phyloP scores from a whole-genome alignment of 2,329 filamentous ascomycete genomes.

The Fusarium pseudoanthophilum region DNA sequence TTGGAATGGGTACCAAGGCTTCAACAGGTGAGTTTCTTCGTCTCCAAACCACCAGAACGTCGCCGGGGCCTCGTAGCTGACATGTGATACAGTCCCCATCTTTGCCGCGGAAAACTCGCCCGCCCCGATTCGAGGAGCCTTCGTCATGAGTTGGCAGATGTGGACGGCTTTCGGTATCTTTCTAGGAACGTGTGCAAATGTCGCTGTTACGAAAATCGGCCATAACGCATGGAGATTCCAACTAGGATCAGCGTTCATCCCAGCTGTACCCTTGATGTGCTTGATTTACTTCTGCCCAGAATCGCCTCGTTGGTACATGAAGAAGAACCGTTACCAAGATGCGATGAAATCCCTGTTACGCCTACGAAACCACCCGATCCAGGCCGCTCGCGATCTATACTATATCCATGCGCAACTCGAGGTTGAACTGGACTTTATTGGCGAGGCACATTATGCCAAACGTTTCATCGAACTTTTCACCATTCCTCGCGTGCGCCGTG shows the following conservation, averaged over 20 bases:
- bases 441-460: slow-evolving; percentile 65
- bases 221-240: slow-evolving; percentile 68
- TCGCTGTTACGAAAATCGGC: slow-evolving; percentile 55
- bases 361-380: slow-evolving; percentile 65
- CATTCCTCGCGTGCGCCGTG: slow-evolving; percentile 74
- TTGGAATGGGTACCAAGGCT: slow-evolving; percentile 81
- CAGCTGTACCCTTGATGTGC: slow-evolving; percentile 64
- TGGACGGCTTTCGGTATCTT: slow-evolving; percentile 73
- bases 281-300: slow-evolving; percentile 75
- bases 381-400: slow-evolving; percentile 71
- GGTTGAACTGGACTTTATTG: slow-evolving; percentile 64
- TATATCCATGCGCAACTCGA: slow-evolving; percentile 73
- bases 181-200: slow-evolving; percentile 69
- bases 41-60: background rate
- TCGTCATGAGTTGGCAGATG: slow-evolving; percentile 86
- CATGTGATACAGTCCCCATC: slow-evolving; percentile 70
- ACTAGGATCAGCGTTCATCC: slow-evolving; percentile 72
- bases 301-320: slow-evolving; percentile 73
- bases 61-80: slow-evolving; percentile 14
- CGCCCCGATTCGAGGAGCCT: slow-evolving; percentile 74
- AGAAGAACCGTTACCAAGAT: slow-evolving; percentile 70
- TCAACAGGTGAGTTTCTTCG: slow-evolving; percentile 58
- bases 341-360: slow-evolving; percentile 67
- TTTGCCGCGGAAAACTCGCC: slow-evolving; percentile 81
- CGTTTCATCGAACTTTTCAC: slow-evolving; percentile 75